Base-by-base conservation (phyloP, 495 filamentous ascomycete genomes). In the Penicillium roqueforti region DNA sequence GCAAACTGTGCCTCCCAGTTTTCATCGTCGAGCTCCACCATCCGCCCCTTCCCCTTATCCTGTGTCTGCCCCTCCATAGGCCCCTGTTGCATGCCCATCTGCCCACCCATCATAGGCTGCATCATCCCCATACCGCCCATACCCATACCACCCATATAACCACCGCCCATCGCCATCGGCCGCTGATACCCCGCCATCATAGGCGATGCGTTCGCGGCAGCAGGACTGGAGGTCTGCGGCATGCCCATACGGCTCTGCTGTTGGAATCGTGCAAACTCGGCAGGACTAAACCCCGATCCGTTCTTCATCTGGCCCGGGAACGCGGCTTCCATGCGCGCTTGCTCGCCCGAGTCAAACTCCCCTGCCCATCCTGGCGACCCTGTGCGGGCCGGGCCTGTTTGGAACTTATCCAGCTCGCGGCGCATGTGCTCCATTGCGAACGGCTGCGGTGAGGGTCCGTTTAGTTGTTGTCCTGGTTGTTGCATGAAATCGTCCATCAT, bases 1-100 rank as follows among this genome's bases (percentile, higher is more conserved):
- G 86, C 85, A 65, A 99, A 99, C 65, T 97, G 91, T 55, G 87
- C 86, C 72, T 97, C 93, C 93, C 95, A 99, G 53, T 93, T 86
- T 60, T 85, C 79, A 54, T 97, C 91, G 63, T 96, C 89, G 23
- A 97, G 80, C 74, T 97, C 95, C 4, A 96, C 83, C 74, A 98
- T 86, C 59, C 91, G 84, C 4, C 81, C 87, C 69, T 96, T 97
- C 31, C 91, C 92, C 71, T 97, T 97, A 40, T 76, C 87, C 57
- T 83, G 62, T 57, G 74, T 58, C 58, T 68, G 58, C 61, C 72
- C 57, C 41, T 74, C 69, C 68, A 70, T 62, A 75, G 79, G 72
- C 41, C 79, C 77, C 48, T 79, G 76, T 44, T 80, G 80, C 69
- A 74, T 73, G 47, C 74, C 69, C 63, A 71, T 71, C 47, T 67